Percentiles rank a stretch among this genome's conserved stretches.
phyloP scores from a whole-genome alignment of 1,284 basidiomycete genomes.

The Lentinula novae-zelandiae region DNA sequence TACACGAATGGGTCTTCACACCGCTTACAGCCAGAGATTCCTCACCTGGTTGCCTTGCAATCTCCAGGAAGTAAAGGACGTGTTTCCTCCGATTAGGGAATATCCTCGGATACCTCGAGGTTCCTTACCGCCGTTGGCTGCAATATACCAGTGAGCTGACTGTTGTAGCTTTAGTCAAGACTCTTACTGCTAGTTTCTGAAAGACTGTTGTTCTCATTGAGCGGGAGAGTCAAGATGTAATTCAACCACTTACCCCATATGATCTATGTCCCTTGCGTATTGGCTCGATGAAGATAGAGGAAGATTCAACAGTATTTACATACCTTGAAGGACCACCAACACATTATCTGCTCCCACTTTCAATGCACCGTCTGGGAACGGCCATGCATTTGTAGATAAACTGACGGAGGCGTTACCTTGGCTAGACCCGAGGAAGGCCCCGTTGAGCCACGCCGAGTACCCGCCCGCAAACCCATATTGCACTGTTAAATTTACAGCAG shows the following conservation, averaged over 20 bases:
- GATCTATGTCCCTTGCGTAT: neutral
- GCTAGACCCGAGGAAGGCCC: conserved; percentile 44
- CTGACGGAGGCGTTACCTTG: conserved; percentile 41
- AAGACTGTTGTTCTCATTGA: conserved; percentile 27
- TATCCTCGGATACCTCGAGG: conserved; percentile 51
- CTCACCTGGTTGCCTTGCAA: conserved; percentile 49
- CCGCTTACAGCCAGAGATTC: neutral
- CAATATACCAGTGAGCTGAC: neutral
- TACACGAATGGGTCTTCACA: neutral
- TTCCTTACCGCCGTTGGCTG: conserved; percentile 46
- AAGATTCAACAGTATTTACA: conserved; percentile 9
- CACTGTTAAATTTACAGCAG: conserved; percentile 40
- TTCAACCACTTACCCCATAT: conserved; percentile 10
- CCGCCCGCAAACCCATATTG: conserved; percentile 47
- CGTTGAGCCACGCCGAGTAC: conserved; percentile 50
- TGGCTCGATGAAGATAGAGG: neutral
- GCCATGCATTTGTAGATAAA: conserved; percentile 37
- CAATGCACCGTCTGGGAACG: conserved; percentile 31
- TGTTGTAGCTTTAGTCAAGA: neutral
- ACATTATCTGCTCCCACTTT: conserved; percentile 40
- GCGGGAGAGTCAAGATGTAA: neutral
- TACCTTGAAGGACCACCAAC: conserved; percentile 46
- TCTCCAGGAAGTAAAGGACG: conserved; percentile 42
- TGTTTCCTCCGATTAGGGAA: conserved; percentile 36
- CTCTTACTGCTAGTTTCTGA: conserved; percentile 40